phyloP scores from a whole-genome alignment of 495 filamentous ascomycete species.

The Penicillium psychrofluorescens region DNA sequence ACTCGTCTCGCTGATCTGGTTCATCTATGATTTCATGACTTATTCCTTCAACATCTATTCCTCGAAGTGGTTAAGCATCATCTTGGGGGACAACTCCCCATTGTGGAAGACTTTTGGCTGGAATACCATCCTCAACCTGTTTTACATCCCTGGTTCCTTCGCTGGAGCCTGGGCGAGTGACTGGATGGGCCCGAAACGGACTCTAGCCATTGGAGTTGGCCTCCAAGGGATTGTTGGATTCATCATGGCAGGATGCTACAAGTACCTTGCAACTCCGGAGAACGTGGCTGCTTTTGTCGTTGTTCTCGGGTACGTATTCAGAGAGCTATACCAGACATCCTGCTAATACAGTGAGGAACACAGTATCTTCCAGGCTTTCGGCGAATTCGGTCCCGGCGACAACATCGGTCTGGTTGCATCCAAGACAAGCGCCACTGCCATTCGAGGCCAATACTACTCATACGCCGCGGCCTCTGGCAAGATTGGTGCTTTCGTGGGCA shows the following conservation, averaged over 20 bases:
- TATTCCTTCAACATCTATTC: constrained; percentile 81
- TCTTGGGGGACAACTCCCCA: constrained; percentile 47
- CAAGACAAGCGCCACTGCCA: constrained; percentile 79
- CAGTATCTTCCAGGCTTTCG: constrained; percentile 75
- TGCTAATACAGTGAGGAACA: too few species aligned
- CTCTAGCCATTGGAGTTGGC: constrained; percentile 58
- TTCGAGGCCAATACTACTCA: constrained; percentile 88
- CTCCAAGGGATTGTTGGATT: constrained; percentile 74
- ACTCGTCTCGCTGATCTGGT: constrained; percentile 79
- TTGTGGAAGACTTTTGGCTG: constrained; percentile 76
- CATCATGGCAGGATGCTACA: constrained; percentile 76
- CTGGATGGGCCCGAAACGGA: constrained; percentile 65
- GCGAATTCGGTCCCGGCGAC: constrained; percentile 82
- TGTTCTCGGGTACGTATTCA: constrained; percentile 48
- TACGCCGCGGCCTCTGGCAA: constrained; percentile 81
- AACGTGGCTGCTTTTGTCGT: constrained; percentile 73
- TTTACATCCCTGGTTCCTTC: constrained; percentile 78
- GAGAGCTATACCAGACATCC: not conserved
- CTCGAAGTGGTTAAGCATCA: constrained; percentile 58
- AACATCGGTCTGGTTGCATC: constrained; percentile 85
- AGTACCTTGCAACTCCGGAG: constrained; percentile 47
- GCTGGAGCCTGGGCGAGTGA: constrained; percentile 69
- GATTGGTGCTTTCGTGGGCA: constrained; percentile 86
- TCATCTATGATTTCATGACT: constrained; percentile 79
- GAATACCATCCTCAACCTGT: constrained; percentile 76